phyloP scores from a whole-genome alignment of 768 basidiomycete species.

The Asterophora parasitica region DNA sequence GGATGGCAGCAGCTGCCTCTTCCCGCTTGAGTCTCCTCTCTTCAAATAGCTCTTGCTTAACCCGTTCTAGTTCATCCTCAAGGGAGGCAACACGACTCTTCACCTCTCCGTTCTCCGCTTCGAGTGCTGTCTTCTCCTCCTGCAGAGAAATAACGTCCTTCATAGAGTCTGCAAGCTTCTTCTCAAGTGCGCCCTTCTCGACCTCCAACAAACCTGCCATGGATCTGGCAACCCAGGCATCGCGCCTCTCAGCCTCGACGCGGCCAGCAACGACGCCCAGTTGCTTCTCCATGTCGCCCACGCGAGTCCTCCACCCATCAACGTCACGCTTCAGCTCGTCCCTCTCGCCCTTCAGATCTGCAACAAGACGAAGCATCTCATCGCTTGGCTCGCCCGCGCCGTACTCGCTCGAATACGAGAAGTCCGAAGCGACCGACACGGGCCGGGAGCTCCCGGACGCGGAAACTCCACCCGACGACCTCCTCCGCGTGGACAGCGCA shows the following conservation, averaged over 20 bases:
- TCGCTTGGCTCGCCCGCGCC: conserved; percentile 50
- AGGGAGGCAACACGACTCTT: conserved; percentile 33
- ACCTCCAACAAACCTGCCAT: conserved; percentile 59
- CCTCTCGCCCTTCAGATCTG: conserved; percentile 81
- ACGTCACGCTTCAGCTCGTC: conserved; percentile 88
- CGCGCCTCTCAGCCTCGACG: conserved; percentile 74
- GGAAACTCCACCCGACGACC: conserved; percentile 28
- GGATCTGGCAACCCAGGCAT: conserved; percentile 82
- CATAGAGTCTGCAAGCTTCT: conserved; percentile 37
- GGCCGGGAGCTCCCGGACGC: conserved; percentile 42
- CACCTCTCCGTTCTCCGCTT: conserved; percentile 33
- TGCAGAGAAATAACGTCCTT: conserved; percentile 23
- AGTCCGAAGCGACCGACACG: conserved; percentile 47
- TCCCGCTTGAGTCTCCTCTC: conserved; percentile 20
- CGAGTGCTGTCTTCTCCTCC: conserved; percentile 26
- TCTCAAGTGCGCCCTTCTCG: conserved; percentile 57
- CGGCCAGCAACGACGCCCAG: conserved; percentile 58
- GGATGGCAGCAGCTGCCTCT: conserved; percentile 11
- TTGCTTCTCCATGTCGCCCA: conserved; percentile 72
- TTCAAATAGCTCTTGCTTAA: conserved; percentile 25
- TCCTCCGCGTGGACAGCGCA: conserved; percentile 45
- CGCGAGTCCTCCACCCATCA: conserved; percentile 79
- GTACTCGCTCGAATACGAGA: conserved; percentile 29
- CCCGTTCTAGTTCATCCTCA: conserved; percentile 46
- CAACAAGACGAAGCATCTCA: conserved; percentile 71